Conservation (phyloP, 495 filamentous ascomycete genomes). For the Hyphodiscus hymeniophilus region DNA sequence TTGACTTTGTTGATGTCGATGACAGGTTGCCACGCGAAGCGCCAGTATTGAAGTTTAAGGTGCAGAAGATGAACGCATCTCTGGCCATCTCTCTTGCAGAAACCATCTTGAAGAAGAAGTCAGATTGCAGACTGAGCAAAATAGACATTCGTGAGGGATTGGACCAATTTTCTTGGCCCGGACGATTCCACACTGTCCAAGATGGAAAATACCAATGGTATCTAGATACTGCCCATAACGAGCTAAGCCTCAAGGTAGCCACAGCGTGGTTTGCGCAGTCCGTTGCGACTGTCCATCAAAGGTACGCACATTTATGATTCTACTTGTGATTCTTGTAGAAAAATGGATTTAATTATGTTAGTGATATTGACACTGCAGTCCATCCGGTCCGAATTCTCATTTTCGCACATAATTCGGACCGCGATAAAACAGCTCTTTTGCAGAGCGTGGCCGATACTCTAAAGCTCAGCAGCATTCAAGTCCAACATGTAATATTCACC, state of each 20-base stretch:
- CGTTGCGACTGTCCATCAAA: no score
- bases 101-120: constrained; percentile 42
- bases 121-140: constrained; percentile 24
- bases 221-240: constrained; percentile 87
- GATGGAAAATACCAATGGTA: constrained; percentile 68
- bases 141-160: constrained; percentile 49
- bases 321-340: no score
- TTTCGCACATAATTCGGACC: no score
- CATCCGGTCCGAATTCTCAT: no score
- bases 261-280: constrained; percentile 73
- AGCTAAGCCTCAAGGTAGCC: constrained; percentile 74
- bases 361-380: no score
- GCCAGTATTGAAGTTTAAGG: constrained; percentile 57
- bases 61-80: constrained; percentile 81
- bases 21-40: constrained; percentile 38
- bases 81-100: constrained; percentile 71
- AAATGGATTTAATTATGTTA: no score
- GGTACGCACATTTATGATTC: no score
- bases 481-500: no score
- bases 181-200: constrained; percentile 70
- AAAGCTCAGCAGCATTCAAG: no score
- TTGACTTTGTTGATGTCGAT: constrained; percentile 33
- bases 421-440: no score
- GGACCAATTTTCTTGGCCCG: constrained; percentile 65
- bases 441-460: no score